Evolutionary conservation across 164 flowering plant genomes (phyloP), one percentile per base, ranked within the genome.

Genomic region (Stephania cephalantha): DNA sequence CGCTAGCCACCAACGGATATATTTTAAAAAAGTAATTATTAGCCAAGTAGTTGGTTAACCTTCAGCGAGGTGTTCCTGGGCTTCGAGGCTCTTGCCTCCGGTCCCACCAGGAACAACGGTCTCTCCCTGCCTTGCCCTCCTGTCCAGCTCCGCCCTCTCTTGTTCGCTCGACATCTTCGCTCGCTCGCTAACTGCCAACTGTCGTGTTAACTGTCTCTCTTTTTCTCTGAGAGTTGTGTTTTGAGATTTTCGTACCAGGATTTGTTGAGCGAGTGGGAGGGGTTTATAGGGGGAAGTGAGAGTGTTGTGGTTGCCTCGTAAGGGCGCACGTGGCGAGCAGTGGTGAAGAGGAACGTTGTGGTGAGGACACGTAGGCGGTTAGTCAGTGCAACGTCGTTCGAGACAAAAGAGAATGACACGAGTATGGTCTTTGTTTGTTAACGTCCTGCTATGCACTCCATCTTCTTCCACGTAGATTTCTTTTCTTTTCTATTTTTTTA

Each of bases 31-130:
- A n/a, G n/a, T n/a, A n/a, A n/a, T n/a, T n/a, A n/a, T 7, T 20
- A 61, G 53, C 53, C 3, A 48, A 50, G 11, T 50, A 50, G 42
- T n/a, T 45, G 61, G 42, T 31, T 31, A 61, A 87, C 98, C 98
- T 84, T 91, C 92, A 44, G 94, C 93, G 0, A 94, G 89, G 75
- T 86, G 90, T 61, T 90, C 89, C 69, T 91, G 97, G 42, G 98
- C 98, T 78, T 88, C 91, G 7, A 89, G 89, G 87, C 91, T 89
- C 81, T 86, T 89, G 67, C 97, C 97, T 13, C 96, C 92, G 0
- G 92, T 91, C 0, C 93, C 97, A 10, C 90, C 93, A 15, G 92
- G 96, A 30, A 90, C 81, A 0, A 91, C 97, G 1, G 93, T 90
- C 86, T 91, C 90, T 25, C 96, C 97, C 44, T 85, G 86, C 81